Conservation (phyloP, 306 rosid genomes). For the Prunus kanzakura region DNA sequence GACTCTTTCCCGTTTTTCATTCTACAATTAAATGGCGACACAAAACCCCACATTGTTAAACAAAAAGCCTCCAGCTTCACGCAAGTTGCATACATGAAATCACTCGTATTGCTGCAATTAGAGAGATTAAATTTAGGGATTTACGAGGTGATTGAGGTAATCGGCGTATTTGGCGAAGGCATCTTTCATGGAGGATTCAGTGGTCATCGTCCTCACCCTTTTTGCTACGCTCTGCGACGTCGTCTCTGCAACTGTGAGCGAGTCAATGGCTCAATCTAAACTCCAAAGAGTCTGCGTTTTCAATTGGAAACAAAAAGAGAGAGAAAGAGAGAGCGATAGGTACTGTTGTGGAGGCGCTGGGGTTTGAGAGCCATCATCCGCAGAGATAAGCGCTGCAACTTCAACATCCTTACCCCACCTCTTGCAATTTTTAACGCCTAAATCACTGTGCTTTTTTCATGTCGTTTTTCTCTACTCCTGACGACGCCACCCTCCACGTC, state of each 20-base stretch:
- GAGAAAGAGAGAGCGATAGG: neutral
- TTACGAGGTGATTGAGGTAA: constrained; percentile 75
- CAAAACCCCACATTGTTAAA: neutral
- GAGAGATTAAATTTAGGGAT: neutral
- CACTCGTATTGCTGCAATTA: neutral
- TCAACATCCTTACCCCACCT: constrained; percentile 29
- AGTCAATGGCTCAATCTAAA: neutral
- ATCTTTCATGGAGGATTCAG: constrained; percentile 56
- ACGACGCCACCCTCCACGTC: neutral
- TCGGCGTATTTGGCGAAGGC: constrained; percentile 63
- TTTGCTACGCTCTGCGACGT: constrained; percentile 40
- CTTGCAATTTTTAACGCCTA: neutral
- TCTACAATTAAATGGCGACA: constrained; percentile 31
- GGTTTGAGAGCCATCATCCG: constrained; percentile 54
- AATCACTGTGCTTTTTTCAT: neutral
- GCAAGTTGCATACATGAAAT: neutral
- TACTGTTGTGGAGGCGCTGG: constrained; percentile 49
- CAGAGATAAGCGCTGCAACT: constrained; percentile 18
- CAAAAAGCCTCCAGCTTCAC: neutral
- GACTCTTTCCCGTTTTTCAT: constrained; percentile 89
- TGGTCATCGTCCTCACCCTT: constrained; percentile 56
- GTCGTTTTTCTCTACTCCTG: neutral
- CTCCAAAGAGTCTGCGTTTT: neutral
- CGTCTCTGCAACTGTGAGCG: constrained; percentile 43
- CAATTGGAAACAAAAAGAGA: neutral